Base-by-base conservation (phyloP, 257 asterid genomes). In the Nicotiana paniculata region DNA sequence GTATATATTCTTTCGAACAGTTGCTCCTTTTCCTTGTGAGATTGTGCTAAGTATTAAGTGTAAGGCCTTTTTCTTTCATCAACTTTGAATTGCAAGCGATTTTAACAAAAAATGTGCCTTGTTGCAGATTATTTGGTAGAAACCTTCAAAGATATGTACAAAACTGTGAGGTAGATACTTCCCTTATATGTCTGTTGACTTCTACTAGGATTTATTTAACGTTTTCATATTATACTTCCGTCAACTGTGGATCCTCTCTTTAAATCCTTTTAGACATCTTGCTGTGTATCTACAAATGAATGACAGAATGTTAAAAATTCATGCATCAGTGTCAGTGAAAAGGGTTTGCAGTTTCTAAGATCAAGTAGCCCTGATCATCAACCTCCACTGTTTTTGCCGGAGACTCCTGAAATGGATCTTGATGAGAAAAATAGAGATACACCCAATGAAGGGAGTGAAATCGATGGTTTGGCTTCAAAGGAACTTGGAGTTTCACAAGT, bases 321-420 rank as follows among this genome's bases (percentile, higher is more conserved):
- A 77, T 88, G 86, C 82, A 77, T 72, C 97, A 95, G 99, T 59
- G 95, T 92, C 83, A 91, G 98, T 85, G 89, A 93, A 53, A 91
- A 86, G 83, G 99, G 99, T 82, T 81, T 87, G 86, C 83, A 91
- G 46, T 95, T 91, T 85, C 86, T 95, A 89, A 90, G 81, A 69
- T 93, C 97, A 66, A 93, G 98, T 85, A 93, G 81, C 86, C 99
- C 99, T 80, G 99, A 95, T 87, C 86, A 92, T 84, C 97, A 93
- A 85, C 98, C 97, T 85, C 97, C 97, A 69, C 85, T 95, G 77
- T 84, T 89, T 90, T 85, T 95, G 82, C 85, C 87, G 53, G 81
- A 90, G 84, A 87, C 92, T 81, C 85, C 92, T 84, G 97, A 93
- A 77, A 82, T 91, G 94, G 81, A 77, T 83, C 88, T 82, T 85